A percentile compares a stretch with the other conserved stretches of the same genome.
Conservation (phyloP, 2,329 filamentous ascomycete genomes). For the Phaeosphaeria sp. region DNA sequence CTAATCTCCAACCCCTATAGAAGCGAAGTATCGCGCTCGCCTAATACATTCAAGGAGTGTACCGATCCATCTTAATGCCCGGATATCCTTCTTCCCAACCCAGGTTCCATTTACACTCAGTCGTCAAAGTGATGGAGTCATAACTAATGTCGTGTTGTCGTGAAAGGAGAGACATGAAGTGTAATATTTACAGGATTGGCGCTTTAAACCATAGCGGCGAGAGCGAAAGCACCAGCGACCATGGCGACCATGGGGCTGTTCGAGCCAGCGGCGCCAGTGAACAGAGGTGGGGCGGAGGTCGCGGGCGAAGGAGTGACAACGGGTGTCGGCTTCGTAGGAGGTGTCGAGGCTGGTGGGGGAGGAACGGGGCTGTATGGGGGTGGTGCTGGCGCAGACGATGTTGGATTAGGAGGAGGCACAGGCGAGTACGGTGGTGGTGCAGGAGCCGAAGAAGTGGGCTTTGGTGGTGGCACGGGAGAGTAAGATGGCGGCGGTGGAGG, state of each 20-base stretch:
- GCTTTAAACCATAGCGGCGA: conserved; percentile 27
- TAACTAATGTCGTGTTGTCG: neutral
- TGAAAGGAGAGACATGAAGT: conserved; percentile 2
- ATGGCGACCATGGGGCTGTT: conserved; percentile 32
- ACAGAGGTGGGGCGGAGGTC: conserved; percentile 17
- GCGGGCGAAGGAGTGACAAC: conserved; percentile 12
- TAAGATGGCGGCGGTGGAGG: conserved; percentile 11
- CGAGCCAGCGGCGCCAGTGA: conserved; percentile 29
- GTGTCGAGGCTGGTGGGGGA: conserved; percentile 1
- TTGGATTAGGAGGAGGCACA: neutral
- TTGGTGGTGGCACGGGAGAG: conserved; percentile 2
- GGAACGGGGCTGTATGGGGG: conserved; percentile 4
- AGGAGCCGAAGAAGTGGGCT: neutral
- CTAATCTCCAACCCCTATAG: neutral
- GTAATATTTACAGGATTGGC: neutral
- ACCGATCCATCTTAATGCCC: conserved; percentile 1
- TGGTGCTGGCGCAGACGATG: conserved; percentile 5
- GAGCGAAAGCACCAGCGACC: conserved; percentile 29
- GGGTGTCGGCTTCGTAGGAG: conserved; percentile 8
- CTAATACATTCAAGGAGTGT: conserved; percentile 1
- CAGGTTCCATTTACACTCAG: neutral
- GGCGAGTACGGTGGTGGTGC: neutral
- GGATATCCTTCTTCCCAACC: neutral
- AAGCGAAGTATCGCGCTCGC: neutral
- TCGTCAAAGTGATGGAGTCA: conserved; percentile 4